phyloP scores from a whole-genome alignment of 345 rosid species.

The Camelina hispida region DNA sequence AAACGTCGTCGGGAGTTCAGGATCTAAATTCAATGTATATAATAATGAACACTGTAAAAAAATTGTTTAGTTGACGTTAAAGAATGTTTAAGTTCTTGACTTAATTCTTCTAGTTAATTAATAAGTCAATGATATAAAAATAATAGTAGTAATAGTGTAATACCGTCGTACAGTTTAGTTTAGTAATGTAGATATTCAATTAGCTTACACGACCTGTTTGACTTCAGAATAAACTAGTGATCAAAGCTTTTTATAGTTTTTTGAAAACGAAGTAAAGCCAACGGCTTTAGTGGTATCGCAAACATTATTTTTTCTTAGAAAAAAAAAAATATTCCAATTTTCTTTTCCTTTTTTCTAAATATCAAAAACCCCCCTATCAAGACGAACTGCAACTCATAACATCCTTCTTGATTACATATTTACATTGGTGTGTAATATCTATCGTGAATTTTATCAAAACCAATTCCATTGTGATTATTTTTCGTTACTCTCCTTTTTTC shows the following conservation, averaged over 20 bases:
- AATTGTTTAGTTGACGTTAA: slow-evolving; percentile 4
- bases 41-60: slow-evolving; percentile 9
- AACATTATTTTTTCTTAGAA: slow-evolving; percentile 20
- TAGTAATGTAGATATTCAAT: slow-evolving; percentile 14
- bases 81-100: slow-evolving; percentile 6
- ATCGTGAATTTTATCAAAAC: too few relatives aligned
- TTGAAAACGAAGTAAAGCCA: slow-evolving; percentile 18
- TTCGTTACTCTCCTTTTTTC: too few relatives aligned
- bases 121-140: not conserved
- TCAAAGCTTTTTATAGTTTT: slow-evolving; percentile 12
- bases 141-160: too few relatives aligned
- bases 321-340: too few relatives aligned
- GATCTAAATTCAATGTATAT: slow-evolving; percentile 18
- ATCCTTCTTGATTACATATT: too few relatives aligned
- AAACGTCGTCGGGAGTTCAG: slow-evolving; percentile 16
- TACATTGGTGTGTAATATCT: too few relatives aligned
- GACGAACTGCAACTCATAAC: not conserved
- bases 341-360: too few relatives aligned
- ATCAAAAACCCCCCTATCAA: too few relatives aligned
- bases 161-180: slow-evolving; percentile 7
- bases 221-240: slow-evolving; percentile 37
- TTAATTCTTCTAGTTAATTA: slow-evolving; percentile 19
- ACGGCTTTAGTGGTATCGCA: slow-evolving; percentile 30
- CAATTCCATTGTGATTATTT: too few relatives aligned
- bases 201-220: slow-evolving; percentile 32